These are phyloP conservation scores for Fusarium sp. DNA, from an alignment of 2,329 filamentous ascomycete genomes.

Conservation along the genomic window DNA sequence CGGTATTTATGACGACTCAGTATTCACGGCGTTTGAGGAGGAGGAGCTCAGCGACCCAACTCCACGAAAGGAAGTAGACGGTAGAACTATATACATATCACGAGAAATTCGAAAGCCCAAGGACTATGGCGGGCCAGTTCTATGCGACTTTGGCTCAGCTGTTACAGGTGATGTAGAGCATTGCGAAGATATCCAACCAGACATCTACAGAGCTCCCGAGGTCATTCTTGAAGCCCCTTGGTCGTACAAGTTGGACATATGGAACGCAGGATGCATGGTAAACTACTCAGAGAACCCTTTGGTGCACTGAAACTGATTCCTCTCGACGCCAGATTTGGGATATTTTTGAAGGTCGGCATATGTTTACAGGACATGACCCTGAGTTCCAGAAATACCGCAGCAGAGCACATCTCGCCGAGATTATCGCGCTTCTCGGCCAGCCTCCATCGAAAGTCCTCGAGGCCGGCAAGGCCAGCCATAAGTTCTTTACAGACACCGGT, in stretches of 20 bases:
- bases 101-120: slow-evolving; percentile 49
- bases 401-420: slow-evolving; percentile 59
- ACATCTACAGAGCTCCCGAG: slow-evolving; percentile 54
- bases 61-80: slow-evolving; percentile 53
- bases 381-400: slow-evolving; percentile 51
- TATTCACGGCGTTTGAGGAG: slow-evolving; percentile 51
- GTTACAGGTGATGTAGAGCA: slow-evolving; percentile 47
- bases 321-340: slow-evolving; percentile 54
- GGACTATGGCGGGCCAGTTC: slow-evolving; percentile 46
- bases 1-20: slow-evolving; percentile 50
- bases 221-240: slow-evolving; percentile 58
- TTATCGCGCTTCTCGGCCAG: slow-evolving; percentile 55
- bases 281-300: slow-evolving; percentile 10
- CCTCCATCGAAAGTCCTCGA: slow-evolving; percentile 50
- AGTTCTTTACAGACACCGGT: slow-evolving; percentile 53
- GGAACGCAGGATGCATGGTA: slow-evolving; percentile 62
- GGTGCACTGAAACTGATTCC: background rate
- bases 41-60: slow-evolving; percentile 50
- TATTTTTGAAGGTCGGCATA: slow-evolving; percentile 54
- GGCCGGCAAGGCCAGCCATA: slow-evolving; percentile 42
- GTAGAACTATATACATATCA: slow-evolving; percentile 54
- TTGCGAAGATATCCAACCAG: slow-evolving; percentile 50
- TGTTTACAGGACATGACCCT: slow-evolving; percentile 55
- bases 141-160: slow-evolving; percentile 62
- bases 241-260: slow-evolving; percentile 60